Conservation (phyloP, 129 eudicot genomes). For the Flaveria robusta region DNA sequence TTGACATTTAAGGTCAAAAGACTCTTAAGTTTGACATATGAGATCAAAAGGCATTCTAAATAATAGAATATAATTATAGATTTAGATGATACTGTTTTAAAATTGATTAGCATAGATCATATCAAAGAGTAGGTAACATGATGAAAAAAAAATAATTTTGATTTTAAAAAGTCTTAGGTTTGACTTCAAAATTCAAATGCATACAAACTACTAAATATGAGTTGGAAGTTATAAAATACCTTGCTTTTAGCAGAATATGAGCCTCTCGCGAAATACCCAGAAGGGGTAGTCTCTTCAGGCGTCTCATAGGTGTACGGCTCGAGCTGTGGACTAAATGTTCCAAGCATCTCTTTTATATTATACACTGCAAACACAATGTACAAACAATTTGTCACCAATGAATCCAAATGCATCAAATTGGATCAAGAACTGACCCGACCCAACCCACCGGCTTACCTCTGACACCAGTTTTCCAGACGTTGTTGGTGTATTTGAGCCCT, state of each 20-base stretch:
- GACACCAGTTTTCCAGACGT: constrained; percentile 74
- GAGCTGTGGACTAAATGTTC: constrained; percentile 69
- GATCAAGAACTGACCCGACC: constrained; percentile 4
- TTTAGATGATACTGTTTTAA: neutral
- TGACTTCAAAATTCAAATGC: constrained; percentile 27
- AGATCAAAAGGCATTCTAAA: neutral
- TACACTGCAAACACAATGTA: constrained; percentile 50
- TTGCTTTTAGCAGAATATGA: constrained; percentile 62
- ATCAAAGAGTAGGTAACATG: neutral
- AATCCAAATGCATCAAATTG: constrained; percentile 1
- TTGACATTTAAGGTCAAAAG: constrained; percentile 13
- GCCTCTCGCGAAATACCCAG: constrained; percentile 70
- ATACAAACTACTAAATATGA: neutral
- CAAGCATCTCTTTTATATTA: constrained; percentile 62
- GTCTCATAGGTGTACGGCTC: constrained; percentile 59
- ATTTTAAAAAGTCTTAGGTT: neutral
- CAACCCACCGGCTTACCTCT: constrained; percentile 42
- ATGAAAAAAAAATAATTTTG: neutral
- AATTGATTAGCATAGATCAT: neutral
- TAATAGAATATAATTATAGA: neutral
- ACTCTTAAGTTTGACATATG: neutral
- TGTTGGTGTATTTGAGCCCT: constrained; percentile 65
- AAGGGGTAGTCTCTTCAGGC: constrained; percentile 73
- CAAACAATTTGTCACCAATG: neutral
- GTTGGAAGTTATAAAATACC: constrained; percentile 29